Percentiles rank a stretch among this genome's conserved stretches.
These are phyloP conservation scores for Trypanosoma platydactyli DNA, from an alignment of 208 protist species.

Conservation along the genomic window DNA sequence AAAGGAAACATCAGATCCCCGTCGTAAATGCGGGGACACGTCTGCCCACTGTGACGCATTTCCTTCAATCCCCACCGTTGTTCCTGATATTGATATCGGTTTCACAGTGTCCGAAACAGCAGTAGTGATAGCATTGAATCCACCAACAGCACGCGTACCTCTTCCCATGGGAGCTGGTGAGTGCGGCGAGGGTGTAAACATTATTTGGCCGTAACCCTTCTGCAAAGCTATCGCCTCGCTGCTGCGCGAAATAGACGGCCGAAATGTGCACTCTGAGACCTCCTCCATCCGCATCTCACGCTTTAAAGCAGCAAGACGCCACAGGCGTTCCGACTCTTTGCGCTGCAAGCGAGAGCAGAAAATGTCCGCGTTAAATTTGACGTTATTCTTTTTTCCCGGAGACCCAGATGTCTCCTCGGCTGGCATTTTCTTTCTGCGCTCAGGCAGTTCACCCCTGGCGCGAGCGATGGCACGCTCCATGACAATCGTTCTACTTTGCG, in stretches of 20 bases:
- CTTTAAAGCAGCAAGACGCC: slow-evolving; percentile 11
- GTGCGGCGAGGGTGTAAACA: background rate
- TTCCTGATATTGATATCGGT: background rate
- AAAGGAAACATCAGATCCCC: no score
- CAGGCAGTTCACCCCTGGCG: slow-evolving; percentile 20
- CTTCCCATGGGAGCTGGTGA: background rate
- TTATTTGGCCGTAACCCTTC: slow-evolving; percentile 20
- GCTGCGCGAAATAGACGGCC: slow-evolving; percentile 29
- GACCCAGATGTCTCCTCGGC: background rate
- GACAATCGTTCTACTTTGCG: slow-evolving; percentile 25
- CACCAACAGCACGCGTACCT: background rate
- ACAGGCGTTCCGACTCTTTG: slow-evolving; percentile 11
- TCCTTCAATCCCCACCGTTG: background rate
- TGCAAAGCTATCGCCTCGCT: slow-evolving; percentile 18
- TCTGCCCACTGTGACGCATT: no score
- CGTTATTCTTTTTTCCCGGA: background rate
- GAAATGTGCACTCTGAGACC: slow-evolving; percentile 36
- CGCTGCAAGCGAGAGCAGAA: slow-evolving; percentile 33
- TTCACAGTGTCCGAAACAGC: background rate
- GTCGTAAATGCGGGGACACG: no score
- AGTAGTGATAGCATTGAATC: background rate
- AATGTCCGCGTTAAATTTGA: slow-evolving; percentile 23
- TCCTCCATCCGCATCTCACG: slow-evolving; percentile 16
- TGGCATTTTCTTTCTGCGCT: slow-evolving; percentile 11
- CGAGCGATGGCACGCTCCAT: slow-evolving; percentile 32